These are phyloP conservation scores for Tricholoma sp. DNA, from an alignment of 768 basidiomycete genomes.

Conservation along the genomic window DNA sequence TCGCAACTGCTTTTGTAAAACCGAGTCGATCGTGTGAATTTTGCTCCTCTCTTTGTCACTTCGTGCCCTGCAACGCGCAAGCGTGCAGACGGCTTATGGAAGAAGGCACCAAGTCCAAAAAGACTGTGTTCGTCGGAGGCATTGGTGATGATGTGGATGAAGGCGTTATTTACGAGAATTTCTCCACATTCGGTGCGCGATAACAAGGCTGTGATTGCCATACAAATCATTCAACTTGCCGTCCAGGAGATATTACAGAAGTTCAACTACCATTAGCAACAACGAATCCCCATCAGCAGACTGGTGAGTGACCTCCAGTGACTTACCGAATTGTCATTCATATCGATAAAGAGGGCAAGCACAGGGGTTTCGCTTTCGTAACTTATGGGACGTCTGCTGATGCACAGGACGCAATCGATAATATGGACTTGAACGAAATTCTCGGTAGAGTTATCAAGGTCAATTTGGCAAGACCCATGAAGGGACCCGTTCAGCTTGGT, in stretches of 20 bases:
- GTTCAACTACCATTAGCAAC: slow-evolving; percentile 81
- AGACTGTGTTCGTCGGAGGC: slow-evolving; percentile 81
- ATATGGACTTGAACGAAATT: slow-evolving; percentile 95
- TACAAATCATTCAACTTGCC: slow-evolving; percentile 3
- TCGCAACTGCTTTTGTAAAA: slow-evolving; percentile 20
- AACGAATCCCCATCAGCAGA: slow-evolving; percentile 59
- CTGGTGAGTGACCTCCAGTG: slow-evolving; percentile 35
- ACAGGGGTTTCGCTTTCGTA: slow-evolving; percentile 92
- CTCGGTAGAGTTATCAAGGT: slow-evolving; percentile 73
- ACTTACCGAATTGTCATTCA: slow-evolving; percentile 5
- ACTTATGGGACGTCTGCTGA: slow-evolving; percentile 77
- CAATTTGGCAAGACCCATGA: slow-evolving; percentile 82
- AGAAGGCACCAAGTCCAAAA: slow-evolving; percentile 79
- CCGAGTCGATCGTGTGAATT: slow-evolving; percentile 39
- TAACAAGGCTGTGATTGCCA: neutral
- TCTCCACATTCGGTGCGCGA: slow-evolving; percentile 79
- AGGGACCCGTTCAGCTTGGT: slow-evolving; percentile 56
- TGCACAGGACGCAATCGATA: slow-evolving; percentile 96
- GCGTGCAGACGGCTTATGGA: slow-evolving; percentile 46
- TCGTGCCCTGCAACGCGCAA: neutral
- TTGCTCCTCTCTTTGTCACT: slow-evolving; percentile 26
- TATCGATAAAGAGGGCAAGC: slow-evolving; percentile 59
- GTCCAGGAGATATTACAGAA: slow-evolving; percentile 84
- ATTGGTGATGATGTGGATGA: slow-evolving; percentile 84
- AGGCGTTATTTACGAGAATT: slow-evolving; percentile 64